Conservation (phyloP, 2,329 filamentous ascomycete genomes). For the Nemania sp. region DNA sequence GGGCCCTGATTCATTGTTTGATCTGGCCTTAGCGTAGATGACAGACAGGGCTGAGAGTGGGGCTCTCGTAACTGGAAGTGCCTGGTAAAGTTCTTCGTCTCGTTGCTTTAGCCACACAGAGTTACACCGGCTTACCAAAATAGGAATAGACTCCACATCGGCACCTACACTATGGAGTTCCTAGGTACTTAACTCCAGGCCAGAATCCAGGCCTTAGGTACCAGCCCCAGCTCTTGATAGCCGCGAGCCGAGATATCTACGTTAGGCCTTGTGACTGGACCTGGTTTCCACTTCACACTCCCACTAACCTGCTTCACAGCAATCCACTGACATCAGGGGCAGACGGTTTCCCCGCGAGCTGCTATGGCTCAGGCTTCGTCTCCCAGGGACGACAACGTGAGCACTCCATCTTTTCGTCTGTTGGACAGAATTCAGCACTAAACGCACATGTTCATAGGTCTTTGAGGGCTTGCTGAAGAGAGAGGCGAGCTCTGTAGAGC, state of each 20-base stretch:
- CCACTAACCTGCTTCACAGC: background rate
- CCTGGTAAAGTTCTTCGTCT: too few species aligned
- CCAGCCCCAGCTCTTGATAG: background rate
- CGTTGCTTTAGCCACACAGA: too few species aligned
- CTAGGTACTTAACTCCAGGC: background rate
- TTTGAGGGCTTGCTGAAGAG: constrained; percentile 38
- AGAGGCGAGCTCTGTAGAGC: constrained; percentile 36
- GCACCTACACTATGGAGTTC: too few species aligned
- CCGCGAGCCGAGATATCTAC: background rate
- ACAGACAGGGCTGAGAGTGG: background rate
- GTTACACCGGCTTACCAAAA: too few species aligned
- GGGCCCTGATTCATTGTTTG: constrained; percentile 2
- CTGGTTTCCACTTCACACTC: background rate
- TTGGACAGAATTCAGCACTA: background rate
- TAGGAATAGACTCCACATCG: too few species aligned
- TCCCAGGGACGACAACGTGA: constrained; percentile 34
- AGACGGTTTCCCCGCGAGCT: constrained; percentile 7
- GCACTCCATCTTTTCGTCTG: background rate
- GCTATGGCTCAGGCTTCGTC: constrained; percentile 32
- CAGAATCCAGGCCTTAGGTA: too few species aligned
- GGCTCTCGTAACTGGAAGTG: background rate
- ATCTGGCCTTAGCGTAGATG: background rate
- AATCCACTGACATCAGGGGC: background rate
- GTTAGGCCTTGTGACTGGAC: too few species aligned
- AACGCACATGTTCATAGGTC: constrained; percentile 27